Base-by-base conservation (phyloP, 2,329 filamentous ascomycete genomes). In the Talaromyces sp. region DNA sequence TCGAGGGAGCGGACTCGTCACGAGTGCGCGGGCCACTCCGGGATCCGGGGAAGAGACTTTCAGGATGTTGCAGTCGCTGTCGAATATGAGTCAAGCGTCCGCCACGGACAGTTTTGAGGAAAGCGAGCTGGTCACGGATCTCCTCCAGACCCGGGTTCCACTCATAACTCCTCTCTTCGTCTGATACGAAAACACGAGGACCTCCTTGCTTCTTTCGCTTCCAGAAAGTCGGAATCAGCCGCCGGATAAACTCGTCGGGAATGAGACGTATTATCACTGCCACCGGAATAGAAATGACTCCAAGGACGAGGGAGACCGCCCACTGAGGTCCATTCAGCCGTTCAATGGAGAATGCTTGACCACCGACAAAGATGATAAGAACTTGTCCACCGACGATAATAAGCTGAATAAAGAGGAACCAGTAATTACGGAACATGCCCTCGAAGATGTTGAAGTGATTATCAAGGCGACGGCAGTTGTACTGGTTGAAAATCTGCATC, bases 321-420 rank as follows among this genome's bases (percentile, higher is more conserved):
- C 88, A 91, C 63, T 90, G 85, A 6, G 80, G 73, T 24, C 84
- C 86, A n/a, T 82, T 82, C 58, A 90, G 78, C 0, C 79, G 80
- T 8, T 74, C 75, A 1, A 88, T 85, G 11, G 85, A 83, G 69
- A 91, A 90, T 0, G 87, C 88, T 29, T 80, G 75, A 7, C 88
- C 87, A 64, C 88, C 88, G 61, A 89, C 81, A 66, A 88, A 88
- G 61, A 91, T 80, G 68, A 91, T 91, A 72, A 89, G 71, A n/a
- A 88, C 80, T 68, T 91, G 88, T 9, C 88, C 88, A 12, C 81
- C 85, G 50, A 89, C 77, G 67, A 89, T 91, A 67, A 89, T 80
- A 26, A 80, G 69, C 67, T 88, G 83, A 43, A 90, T 89, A 3
- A 78, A 80, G 35, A 89, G 80, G 65, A 79, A 79, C 74, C 76